Evolutionary conservation across 768 basidiomycete genomes (phyloP), one percentile per base, ranked within the genome.

Genomic region (Psilocybe sp.): DNA sequence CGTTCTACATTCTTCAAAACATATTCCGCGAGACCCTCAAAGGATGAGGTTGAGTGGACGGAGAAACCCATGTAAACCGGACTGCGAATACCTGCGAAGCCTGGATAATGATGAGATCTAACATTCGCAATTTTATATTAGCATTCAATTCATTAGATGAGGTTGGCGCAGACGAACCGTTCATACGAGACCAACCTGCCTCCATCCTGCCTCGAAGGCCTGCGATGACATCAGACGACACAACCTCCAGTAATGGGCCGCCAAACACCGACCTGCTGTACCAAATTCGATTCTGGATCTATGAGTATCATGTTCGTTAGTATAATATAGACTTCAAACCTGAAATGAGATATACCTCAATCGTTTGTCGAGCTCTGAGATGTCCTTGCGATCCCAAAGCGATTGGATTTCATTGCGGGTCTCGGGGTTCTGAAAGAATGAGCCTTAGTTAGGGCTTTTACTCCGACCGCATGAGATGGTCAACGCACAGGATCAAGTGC

Each of bases 181-280:
- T 95, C 89, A 95, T 93, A 48, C 88, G 79, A n/a, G 88, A 77
- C 80, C 87, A 92, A 1, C 92, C 92, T 7, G 91, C 91, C 57
- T 89, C 86, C 92, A 95, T 94, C 54, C 70, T 76, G 1, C 85
- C 90, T 58, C 90, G 73, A 16, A 92, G 71, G 46, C 91, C 91
- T 87, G 23, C 23, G 53, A 44, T 31, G 28, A 16, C 13, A 38
- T 16, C 6, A 18, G 16, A 39, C 11, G 46, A 44, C 15, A 12
- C 14, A 28, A 20, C 31, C 50, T 16, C 6, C 13, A 44, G 18
- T 18, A 37, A 38, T 19, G n/a, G 44, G 35, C 16, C 14, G 37
- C 31, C 33, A 14, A 31, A 6, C 9, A 51, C 65, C 52, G 63
- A 85, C 91, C 91, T 49, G 92, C 90, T 18, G 92, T 95, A 4